Conservation (phyloP, 139 green algal genomes). For the Coelastrella sp. region DNA sequence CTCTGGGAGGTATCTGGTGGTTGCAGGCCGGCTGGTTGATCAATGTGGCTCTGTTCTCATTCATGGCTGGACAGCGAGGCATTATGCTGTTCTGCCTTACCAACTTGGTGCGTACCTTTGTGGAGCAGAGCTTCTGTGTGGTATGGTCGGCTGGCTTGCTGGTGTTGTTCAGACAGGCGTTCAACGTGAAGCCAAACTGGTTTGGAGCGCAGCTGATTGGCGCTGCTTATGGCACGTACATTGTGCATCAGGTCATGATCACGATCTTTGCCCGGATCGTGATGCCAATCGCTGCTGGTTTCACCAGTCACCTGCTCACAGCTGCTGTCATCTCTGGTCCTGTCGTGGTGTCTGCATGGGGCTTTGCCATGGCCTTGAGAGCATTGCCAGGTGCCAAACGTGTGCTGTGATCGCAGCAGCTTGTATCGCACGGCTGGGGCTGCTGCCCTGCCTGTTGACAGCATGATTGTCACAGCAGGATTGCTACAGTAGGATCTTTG, state of each 20-base stretch:
- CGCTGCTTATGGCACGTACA: slow-evolving; percentile 37
- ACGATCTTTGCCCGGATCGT: slow-evolving; percentile 11
- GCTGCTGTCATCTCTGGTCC: slow-evolving; percentile 14
- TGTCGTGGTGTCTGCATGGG: slow-evolving; percentile 8
- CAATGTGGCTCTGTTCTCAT: slow-evolving; percentile 13
- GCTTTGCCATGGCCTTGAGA: background rate
- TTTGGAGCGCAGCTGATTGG: background rate
- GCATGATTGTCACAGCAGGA: no score
- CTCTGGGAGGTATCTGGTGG: slow-evolving; percentile 32
- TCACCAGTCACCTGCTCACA: slow-evolving; percentile 16
- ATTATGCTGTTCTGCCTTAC: background rate
- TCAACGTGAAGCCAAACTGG: slow-evolving; percentile 23
- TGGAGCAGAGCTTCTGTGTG: slow-evolving; percentile 46
- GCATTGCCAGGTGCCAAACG: slow-evolving; percentile 25
- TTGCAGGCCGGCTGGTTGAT: slow-evolving; percentile 23
- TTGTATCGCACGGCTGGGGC: no score
- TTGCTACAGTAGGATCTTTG: no score
- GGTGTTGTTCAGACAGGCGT: slow-evolving; percentile 32
- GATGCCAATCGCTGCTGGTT: background rate
- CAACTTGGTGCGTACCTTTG: slow-evolving; percentile 40
- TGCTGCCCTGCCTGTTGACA: no score
- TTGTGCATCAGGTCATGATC: slow-evolving; percentile 34
- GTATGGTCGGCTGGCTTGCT: slow-evolving; percentile 40
- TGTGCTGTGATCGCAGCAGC: slow-evolving; percentile 32
- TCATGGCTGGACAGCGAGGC: slow-evolving; percentile 14